Conservation (phyloP, 2,329 filamentous ascomycete genomes). For the Colletotrichum liriopes region DNA sequence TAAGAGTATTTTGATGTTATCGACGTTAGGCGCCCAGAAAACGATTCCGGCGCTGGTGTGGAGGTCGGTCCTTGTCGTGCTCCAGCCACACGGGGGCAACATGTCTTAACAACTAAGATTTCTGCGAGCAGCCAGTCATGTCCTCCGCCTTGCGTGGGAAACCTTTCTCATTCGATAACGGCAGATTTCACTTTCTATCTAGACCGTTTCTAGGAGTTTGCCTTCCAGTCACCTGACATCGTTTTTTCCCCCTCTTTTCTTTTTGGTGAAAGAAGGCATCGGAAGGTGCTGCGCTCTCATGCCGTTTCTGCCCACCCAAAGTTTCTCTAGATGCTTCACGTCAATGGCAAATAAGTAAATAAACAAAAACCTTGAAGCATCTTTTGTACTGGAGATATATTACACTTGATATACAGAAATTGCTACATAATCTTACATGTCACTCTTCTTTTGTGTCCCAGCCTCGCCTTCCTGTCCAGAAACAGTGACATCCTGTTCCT, state of each 20-base stretch:
- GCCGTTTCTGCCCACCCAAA: background rate
- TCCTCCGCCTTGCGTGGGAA: background rate
- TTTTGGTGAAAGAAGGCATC: background rate
- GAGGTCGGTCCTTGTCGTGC: too few species aligned
- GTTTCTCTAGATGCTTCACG: background rate
- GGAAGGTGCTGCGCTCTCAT: background rate
- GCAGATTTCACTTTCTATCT: too few species aligned
- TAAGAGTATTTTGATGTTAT: too few species aligned
- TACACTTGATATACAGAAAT: conserved; percentile 23
- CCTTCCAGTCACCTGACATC: background rate
- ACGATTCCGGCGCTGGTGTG: too few species aligned
- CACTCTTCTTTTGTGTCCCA: background rate
- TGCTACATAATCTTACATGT: conserved; percentile 15
- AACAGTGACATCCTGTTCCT: background rate
- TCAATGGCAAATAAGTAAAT: background rate
- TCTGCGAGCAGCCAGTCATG: background rate
- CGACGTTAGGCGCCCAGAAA: too few species aligned
- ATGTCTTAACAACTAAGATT: background rate
- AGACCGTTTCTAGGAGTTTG: background rate
- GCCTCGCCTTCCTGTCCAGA: background rate
- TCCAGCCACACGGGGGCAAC: background rate
- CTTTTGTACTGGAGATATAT: conserved; percentile 15
- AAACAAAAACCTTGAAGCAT: background rate
- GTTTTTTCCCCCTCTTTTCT: background rate
- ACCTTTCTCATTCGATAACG: too few species aligned